Evolutionary conservation across 129 eudicot species (phyloP), one percentile per base, ranked within the genome.

Genomic region (Flaveria ramosissima): DNA sequence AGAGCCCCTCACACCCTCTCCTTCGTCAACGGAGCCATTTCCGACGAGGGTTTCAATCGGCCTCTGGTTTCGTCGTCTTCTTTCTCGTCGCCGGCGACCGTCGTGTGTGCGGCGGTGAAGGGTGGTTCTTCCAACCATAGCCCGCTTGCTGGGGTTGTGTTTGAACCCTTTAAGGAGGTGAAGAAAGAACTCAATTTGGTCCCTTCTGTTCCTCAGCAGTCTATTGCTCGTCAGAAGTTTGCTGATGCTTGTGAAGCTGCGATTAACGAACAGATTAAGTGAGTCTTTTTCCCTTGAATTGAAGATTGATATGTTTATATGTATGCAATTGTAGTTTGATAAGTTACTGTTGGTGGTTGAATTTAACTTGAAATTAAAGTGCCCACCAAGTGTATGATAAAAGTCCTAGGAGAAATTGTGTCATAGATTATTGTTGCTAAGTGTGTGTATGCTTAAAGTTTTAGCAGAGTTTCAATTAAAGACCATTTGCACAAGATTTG

Each of bases 261-360:
- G 43, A 82, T 93, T 56, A 93, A 93, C 43, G 98, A 88, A 76
- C 98, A 93, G 77, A 93, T 93, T 82, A 93, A 91, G 98, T 93
- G 27, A 39, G 88, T 70, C 32, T 66, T 4, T 26, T 41, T 47
- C 36, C 9, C 36, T 51, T 30, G 46, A 23, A 8, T 66, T 51
- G 21, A 12, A 0, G 68, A 8, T 36, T 30, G 10, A 48, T 51
- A n/a, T 63, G 9, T 45, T 20, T 3, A 27, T 60, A 12, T 3
- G 7, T 53, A 17, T 55, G n/a, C 63, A 24, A 52, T 69, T 21
- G 1, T 27, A 41, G 47, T 43, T 32, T 41, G 70, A 59, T 73
- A 59, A 2, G 8, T 14, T 41, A 43, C 78, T 23, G 9, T 19
- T 52, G 7, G 69, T 14, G 23, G 3, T 0, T 57, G 27, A 17